Evolutionary conservation across 495 filamentous ascomycete genomes (phyloP), one percentile per base, ranked within the genome.

Genomic region (Lasiosphaeris hirsuta): DNA sequence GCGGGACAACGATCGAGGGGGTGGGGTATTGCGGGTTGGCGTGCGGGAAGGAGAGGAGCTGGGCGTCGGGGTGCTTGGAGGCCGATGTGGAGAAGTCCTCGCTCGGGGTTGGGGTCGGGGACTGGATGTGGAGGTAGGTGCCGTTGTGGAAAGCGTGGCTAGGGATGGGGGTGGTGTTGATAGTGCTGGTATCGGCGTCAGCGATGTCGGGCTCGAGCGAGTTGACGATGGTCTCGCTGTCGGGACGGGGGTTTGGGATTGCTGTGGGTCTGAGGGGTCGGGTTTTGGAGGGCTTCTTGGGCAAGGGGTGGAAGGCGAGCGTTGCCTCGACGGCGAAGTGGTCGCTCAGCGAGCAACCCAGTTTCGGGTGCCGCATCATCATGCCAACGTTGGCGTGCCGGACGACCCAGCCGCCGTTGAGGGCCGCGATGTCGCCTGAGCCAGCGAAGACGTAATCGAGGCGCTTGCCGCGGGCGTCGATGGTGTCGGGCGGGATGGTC

Each of bases 381-480:
- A 97, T 96, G 46, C 86, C 84, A 0, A 98, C 86, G 13, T 78
- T 78, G 9, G 80, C 84, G 7, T 78, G 72, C 54, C 85, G 78
- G 56, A 97, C 85, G 3, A 75, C 72, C 86, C 91, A 97, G 34
- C 70, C 72, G 48, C 65, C 73, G 34, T 60, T 65, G 35, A 61
- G 65, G 36, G 60, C 54, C 19, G 54, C 34, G 47, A 65, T 47
- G 55, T 66, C 61, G 19, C 68, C 66, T 23, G 65, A 38, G 9
- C 68, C 64, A 63, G 72, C 75, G 67, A 98, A 98, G 60, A 97
- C 89, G 73, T 97, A 98, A 72, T 98, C 95, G n/a, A 97, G 79
- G 15, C 94, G 77, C 69, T 96, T 92, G 6, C 86, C 95, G 30
- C 77, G 75, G 4, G 83, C 8, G 3, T 63, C 65, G 23, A 59